Base-by-base conservation (phyloP, 352 stramenopile genomes). In the Phytophthora crassamura region DNA sequence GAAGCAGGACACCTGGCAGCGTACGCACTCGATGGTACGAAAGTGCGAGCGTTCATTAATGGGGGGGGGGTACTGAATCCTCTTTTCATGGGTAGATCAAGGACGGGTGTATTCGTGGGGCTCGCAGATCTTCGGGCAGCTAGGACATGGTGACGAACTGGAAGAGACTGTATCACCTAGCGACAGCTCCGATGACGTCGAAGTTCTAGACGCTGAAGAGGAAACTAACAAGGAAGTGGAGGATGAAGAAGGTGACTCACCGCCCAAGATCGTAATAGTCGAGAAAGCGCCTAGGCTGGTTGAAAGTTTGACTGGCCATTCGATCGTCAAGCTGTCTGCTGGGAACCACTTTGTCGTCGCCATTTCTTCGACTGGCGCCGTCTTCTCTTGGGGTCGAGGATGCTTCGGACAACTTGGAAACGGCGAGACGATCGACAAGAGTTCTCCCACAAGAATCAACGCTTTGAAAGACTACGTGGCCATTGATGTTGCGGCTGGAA, bases 261-360 rank as follows among this genome's bases (percentile, higher is more conserved):
- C 16, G 9, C 32, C 43, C 14, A 60, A 59, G 22, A 12, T 38
- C 2, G 55, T 78, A 20, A 34, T 76, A n/a, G 61, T 81, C 2
- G 54, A 74, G 43, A 74, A 34, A 35, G 28, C 16, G 0, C 74
- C 71, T 11, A 70, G 43, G 25, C 45, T 58, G 1, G 51, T 86
- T 3, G n/a, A 54, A n/a, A 33, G n/a, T 1, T 60, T 86, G 10
- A 10, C 15, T 30, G 43, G 42, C 9, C 42, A 74, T 15, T 16
- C 15, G 2, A 49, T 92, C 12, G 49, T 72, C 2, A 84, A 84
- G 25, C 30, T 94, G 7, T 75, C 77, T 8, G 67, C 75, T 20
- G 86, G 86, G 6, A 89, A 88, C 49, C 84, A 92, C 58, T 94
- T 91, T 52, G 76, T 65, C 0, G 43, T 91, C 16, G 82, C 79